Evolutionary conservation across 495 filamentous ascomycete genomes (phyloP), one percentile per base, ranked within the genome.

Genomic region (Penicillium arizonense): DNA sequence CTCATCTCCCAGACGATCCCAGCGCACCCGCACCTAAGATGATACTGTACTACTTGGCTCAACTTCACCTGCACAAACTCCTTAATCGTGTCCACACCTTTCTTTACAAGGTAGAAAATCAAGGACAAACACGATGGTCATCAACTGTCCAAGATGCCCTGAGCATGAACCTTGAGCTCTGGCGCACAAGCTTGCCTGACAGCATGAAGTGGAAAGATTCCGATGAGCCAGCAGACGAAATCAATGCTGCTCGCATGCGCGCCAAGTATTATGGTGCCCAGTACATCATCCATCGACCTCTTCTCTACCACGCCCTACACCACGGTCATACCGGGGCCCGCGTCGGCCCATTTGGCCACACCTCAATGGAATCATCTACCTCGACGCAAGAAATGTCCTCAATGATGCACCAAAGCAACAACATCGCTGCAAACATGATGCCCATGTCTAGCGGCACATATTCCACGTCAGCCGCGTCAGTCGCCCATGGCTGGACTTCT

Each of bases 251-350:
- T n/a, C 84, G 94, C 4, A 78, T 97, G 44, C 84, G 94, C 21
- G 94, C 90, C 8, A 98, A 98, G 62, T 97, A 93, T 68, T 97
- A 90, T 71, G 94, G 94, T 20, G 93, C 91, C 0, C 80, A 83
- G 39, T 91, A 96, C 42, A 91, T 98, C 63, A 91, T 94, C n/a
- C 87, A 93, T 63, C 81, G 94, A 33, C 89, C 88, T 2, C 88
- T 93, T 54, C 69, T 98, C 12, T 82, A 83, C 50, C 67, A 84
- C 62, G 75, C 80, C 50, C 68, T 93, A 64, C 70, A 88, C 78
- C 55, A 74, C 38, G 61, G 56, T 72, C 48, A 61, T 44, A 37
- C 64, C n/a, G 59, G 68, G 52, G 50, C 57, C 4, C 55, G 62
- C 34, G 35, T 60, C 39, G 48, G 55, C 8, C 50, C 51, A 11